Conservation (phyloP, 1,284 basidiomycete species). For the Polyporus tsugae region DNA sequence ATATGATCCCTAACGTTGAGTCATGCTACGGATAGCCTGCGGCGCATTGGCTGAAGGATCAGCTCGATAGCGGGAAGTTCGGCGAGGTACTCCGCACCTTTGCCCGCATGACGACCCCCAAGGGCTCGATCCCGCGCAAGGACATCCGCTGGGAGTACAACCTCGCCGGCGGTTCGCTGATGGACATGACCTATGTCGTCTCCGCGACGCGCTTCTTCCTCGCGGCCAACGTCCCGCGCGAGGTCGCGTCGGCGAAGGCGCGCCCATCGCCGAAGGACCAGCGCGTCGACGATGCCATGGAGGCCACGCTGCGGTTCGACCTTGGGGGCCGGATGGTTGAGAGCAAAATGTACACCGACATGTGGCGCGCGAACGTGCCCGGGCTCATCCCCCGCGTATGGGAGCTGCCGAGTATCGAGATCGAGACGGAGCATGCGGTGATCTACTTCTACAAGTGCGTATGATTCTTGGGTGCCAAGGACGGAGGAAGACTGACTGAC, state of each 20-base stretch:
- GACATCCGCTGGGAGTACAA: conserved; percentile 69
- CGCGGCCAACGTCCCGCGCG: conserved; percentile 20
- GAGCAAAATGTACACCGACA: conserved; percentile 32
- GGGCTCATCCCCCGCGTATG: conserved; percentile 37
- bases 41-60: conserved; percentile 46
- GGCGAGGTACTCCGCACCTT: conserved; percentile 41
- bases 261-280: conserved; percentile 23
- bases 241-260: conserved; percentile 28
- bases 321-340: conserved; percentile 27
- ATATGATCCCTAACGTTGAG: background rate
- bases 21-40: conserved; percentile 49
- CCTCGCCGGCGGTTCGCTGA: conserved; percentile 73
- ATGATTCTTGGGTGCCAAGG: conserved; percentile 23
- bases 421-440: conserved; percentile 50
- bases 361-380: conserved; percentile 34
- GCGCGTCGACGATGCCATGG: conserved; percentile 35
- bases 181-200: conserved; percentile 59
- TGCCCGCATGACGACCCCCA: conserved; percentile 36
- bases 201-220: conserved; percentile 33
- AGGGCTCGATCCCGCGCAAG: conserved; percentile 44
- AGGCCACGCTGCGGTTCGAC: conserved; percentile 32
- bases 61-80: conserved; percentile 47
- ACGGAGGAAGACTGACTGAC: background rate
- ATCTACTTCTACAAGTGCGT: conserved; percentile 46
- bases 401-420: conserved; percentile 39